phyloP scores from a whole-genome alignment of 192 early-diverging fungal species.

The Mortierella hygrophila region DNA sequence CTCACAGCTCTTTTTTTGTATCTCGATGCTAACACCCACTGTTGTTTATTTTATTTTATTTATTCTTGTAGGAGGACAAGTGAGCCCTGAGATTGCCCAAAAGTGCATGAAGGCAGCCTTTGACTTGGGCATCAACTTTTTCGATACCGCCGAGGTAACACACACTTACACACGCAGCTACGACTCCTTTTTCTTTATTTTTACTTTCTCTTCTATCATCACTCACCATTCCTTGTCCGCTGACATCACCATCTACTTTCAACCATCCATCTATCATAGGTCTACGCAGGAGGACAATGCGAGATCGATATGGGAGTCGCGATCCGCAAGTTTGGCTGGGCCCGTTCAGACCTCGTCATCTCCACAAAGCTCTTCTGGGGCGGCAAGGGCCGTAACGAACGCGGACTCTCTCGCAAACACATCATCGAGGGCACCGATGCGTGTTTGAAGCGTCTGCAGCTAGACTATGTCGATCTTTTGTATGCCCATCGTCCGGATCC shows the following conservation, averaged over 20 bases:
- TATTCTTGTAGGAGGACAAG: constrained; percentile 22
- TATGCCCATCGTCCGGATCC: constrained; percentile 86
- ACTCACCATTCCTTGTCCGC: background rate
- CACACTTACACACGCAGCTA: background rate
- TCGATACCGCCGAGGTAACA: constrained; percentile 74
- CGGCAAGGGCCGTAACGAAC: constrained; percentile 81
- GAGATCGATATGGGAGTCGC: constrained; percentile 85
- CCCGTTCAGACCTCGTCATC: constrained; percentile 81
- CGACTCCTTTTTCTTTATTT: background rate
- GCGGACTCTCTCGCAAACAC: constrained; percentile 88
- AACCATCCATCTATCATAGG: constrained; percentile 1
- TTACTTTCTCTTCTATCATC: constrained; percentile 35
- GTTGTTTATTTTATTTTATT: too few relatives aligned
- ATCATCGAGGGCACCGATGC: constrained; percentile 84
- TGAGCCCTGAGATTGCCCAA: constrained; percentile 65
- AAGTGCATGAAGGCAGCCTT: constrained; percentile 78
- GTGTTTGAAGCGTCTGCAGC: constrained; percentile 75
- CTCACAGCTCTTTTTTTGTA: background rate
- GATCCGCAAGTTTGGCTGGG: constrained; percentile 79
- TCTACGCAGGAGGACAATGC: constrained; percentile 70
- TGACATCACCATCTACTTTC: too few relatives aligned
- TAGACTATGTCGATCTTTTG: constrained; percentile 83
- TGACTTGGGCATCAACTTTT: constrained; percentile 85
- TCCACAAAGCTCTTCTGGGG: constrained; percentile 86
- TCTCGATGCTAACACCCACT: background rate